A percentile compares a stretch with the other conserved stretches of the same genome.
phyloP scores from a whole-genome alignment of 352 stramenopile species.

The Aphanomyces cochlioides region DNA sequence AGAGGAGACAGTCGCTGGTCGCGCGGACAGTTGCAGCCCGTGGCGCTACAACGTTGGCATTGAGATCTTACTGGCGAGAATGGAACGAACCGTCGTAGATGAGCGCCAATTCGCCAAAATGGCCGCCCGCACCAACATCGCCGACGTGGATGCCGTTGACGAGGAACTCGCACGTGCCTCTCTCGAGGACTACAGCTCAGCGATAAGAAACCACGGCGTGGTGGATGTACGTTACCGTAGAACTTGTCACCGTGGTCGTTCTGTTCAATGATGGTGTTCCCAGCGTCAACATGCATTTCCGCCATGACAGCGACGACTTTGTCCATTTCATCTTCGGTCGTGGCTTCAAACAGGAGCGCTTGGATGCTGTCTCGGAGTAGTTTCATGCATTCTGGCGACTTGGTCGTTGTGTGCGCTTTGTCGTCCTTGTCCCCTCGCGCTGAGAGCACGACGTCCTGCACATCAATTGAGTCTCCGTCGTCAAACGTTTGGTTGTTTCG shows the following conservation, averaged over 20 bases:
- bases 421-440: constrained; percentile 4
- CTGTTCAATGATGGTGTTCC: constrained; percentile 90
- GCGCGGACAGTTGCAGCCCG: constrained; percentile 89
- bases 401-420: constrained; percentile 50
- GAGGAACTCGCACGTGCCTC: constrained; percentile 60
- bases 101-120: constrained; percentile 89
- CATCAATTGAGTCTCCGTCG: constrained; percentile 16
- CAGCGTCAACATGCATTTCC: constrained; percentile 45
- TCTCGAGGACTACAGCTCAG: constrained; percentile 41
- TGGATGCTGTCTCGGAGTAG: constrained; percentile 38
- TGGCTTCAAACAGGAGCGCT: constrained; percentile 57
- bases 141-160: constrained; percentile 60
- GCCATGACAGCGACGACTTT: constrained; percentile 85
- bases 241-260: constrained; percentile 91
- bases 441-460: constrained; percentile 48
- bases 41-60: constrained; percentile 50
- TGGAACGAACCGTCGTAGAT: constrained; percentile 69
- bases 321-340: constrained; percentile 63
- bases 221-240: constrained; percentile 47
- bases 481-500: constrained; percentile 15
- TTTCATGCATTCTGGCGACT: constrained; percentile 47
- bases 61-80: constrained; percentile 1
- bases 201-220: background rate
- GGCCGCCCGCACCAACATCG: constrained; percentile 49
- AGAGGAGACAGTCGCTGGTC: constrained; percentile 82